A percentile compares a stretch with the other conserved stretches of the same genome.
phyloP scores from a whole-genome alignment of 116 monocot genomes.

The Papilionanthe hybrid region DNA sequence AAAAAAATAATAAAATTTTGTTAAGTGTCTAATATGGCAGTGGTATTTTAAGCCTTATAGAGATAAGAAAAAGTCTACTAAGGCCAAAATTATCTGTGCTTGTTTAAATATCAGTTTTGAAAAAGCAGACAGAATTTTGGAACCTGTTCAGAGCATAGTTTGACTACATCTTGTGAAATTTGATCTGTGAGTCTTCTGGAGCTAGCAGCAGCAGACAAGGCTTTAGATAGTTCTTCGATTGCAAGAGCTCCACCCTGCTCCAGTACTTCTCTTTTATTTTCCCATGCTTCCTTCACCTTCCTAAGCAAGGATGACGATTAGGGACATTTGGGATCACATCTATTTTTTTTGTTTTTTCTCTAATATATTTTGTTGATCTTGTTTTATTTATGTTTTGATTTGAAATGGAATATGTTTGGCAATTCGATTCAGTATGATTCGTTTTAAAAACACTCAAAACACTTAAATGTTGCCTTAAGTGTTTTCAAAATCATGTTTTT shows the following conservation, averaged over 20 bases:
- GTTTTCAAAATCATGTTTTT: too few species aligned
- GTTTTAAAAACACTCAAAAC: too few species aligned
- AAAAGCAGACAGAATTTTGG: background rate
- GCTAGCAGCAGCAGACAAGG: conserved; percentile 47
- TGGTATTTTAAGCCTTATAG: background rate
- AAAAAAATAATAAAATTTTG: too few species aligned
- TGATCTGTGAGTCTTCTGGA: conserved; percentile 40
- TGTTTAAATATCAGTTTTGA: background rate
- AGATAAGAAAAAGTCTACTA: background rate
- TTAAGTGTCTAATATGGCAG: background rate
- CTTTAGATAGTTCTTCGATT: conserved; percentile 82
- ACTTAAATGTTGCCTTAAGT: too few species aligned
- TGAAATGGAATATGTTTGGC: too few species aligned
- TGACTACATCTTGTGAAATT: conserved; percentile 30
- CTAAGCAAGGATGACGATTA: conserved; percentile 15
- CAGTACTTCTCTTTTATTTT: conserved; percentile 59
- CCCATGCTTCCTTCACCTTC: conserved; percentile 91
- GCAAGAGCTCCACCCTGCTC: conserved; percentile 54
- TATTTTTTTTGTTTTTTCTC: too few species aligned
- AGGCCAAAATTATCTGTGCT: too few species aligned
- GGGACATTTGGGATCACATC: too few species aligned
- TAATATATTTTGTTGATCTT: too few species aligned
- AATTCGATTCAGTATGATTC: too few species aligned
- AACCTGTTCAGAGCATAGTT: conserved; percentile 66
- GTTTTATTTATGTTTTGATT: too few species aligned